Percentiles rank a stretch among this genome's conserved stretches.
Conservation (phyloP, 2,329 filamentous ascomycete genomes). For the Aspergillus costaricaensis region DNA sequence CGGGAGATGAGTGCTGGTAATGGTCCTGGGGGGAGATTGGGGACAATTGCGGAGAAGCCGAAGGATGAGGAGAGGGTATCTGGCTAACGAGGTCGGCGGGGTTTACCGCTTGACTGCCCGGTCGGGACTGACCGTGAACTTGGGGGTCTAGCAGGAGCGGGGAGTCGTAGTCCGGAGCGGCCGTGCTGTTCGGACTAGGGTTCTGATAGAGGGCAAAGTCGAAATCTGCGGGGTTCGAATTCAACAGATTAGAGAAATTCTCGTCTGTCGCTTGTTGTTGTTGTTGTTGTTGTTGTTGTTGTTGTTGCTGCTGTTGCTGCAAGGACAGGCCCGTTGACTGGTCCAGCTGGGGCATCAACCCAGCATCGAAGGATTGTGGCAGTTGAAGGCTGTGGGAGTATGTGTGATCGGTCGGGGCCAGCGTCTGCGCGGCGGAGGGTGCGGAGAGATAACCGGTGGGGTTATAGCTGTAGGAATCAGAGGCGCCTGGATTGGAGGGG, state of each 20-base stretch:
- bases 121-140: conserved; percentile 36
- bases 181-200: conserved; percentile 32
- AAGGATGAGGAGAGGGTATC: conserved; percentile 51
- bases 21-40: conserved; percentile 48
- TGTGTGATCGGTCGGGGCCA: conserved; percentile 36
- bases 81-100: conserved; percentile 50
- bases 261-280: conserved; percentile 28
- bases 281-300: conserved; percentile 17
- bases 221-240: conserved; percentile 40
- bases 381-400: conserved; percentile 38
- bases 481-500: conserved; percentile 25
- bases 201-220: conserved; percentile 44
- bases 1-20: conserved; percentile 55
- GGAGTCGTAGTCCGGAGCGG: conserved; percentile 40
- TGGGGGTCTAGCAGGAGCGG: conserved; percentile 46
- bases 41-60: conserved; percentile 60
- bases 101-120: conserved; percentile 47
- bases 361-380: conserved; percentile 42
- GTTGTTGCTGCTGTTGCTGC: conserved; percentile 21
- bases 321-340: conserved; percentile 31
- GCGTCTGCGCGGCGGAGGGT: conserved; percentile 31
- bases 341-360: conserved; percentile 39
- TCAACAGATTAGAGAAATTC: conserved; percentile 43
- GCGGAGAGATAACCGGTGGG: conserved; percentile 37
- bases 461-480: conserved; percentile 40